A percentile compares a stretch with the other conserved stretches of the same genome.
These are phyloP conservation scores for Peniophora sp. DNA, from an alignment of 1,284 basidiomycete species.

Conservation along the genomic window DNA sequence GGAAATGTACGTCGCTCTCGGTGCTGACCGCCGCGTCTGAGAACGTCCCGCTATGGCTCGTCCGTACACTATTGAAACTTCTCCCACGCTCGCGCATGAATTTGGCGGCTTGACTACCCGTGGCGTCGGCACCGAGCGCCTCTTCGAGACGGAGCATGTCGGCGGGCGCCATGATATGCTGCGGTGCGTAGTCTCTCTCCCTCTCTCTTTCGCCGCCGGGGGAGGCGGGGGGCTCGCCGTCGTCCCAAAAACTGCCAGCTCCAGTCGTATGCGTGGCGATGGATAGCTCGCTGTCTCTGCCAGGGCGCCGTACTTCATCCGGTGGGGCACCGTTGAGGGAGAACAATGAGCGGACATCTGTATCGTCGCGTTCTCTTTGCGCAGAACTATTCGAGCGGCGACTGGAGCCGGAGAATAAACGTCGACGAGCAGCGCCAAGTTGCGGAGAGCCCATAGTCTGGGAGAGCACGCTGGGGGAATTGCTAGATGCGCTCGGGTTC, in stretches of 20 bases:
- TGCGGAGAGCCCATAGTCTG: background rate
- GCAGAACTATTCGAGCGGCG: slow-evolving; percentile 30
- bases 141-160: slow-evolving; percentile 56
- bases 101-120: slow-evolving; percentile 6
- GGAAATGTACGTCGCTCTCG: background rate
- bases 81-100: slow-evolving; percentile 10
- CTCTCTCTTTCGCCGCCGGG: background rate
- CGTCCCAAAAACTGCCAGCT: slow-evolving; percentile 43
- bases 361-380: no score
- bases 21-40: background rate
- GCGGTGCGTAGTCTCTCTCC: slow-evolving; percentile 41
- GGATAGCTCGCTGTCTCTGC: slow-evolving; percentile 6
- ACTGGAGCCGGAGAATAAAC: slow-evolving; percentile 55
- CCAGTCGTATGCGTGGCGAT: background rate
- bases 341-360: slow-evolving; percentile 38
- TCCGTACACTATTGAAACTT: slow-evolving; percentile 6
- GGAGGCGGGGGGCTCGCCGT: slow-evolving; percentile 14
- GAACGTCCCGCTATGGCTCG: background rate
- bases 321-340: slow-evolving; percentile 27
- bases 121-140: slow-evolving; percentile 12
- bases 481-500: no score
- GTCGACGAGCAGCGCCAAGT: slow-evolving; percentile 20
- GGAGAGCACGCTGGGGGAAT: slow-evolving; percentile 1
- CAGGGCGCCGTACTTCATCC: slow-evolving; percentile 14
- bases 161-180: slow-evolving; percentile 59